phyloP scores from a whole-genome alignment of 2,329 filamentous ascomycete species.

The Juglanconis juglandina region DNA sequence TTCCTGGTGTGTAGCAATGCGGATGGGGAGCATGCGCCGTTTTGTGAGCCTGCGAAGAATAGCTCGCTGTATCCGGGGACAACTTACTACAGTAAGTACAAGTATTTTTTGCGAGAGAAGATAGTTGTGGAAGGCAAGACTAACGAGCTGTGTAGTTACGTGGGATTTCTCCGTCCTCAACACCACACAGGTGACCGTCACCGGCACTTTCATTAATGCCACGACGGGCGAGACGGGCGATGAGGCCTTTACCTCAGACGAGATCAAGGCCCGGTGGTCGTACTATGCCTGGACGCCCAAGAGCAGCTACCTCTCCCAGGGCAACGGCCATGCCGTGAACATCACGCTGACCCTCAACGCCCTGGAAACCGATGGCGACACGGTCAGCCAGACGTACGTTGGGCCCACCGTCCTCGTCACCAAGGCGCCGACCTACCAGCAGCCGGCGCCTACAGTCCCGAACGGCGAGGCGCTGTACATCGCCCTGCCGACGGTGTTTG shows the following conservation, averaged over 20 bases:
- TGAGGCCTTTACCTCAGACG: conserved; percentile 32
- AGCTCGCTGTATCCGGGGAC: conserved; percentile 41
- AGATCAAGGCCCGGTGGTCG: conserved; percentile 40
- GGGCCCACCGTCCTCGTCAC: conserved; percentile 43
- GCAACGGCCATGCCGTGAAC: conserved; percentile 39
- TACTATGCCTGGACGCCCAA: conserved; percentile 46
- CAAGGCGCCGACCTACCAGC: conserved; percentile 30
- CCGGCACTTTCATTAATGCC: conserved; percentile 39
- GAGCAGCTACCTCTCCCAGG: conserved; percentile 29
- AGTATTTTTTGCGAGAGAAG: not conserved
- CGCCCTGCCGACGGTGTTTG: conserved; percentile 49
- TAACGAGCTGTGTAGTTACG: conserved; percentile 41
- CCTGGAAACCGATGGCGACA: conserved; percentile 29
- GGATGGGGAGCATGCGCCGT: conserved; percentile 45
- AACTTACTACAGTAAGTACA: conserved; percentile 49
- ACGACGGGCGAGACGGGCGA: conserved; percentile 24
- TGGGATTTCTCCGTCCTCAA: conserved; percentile 55
- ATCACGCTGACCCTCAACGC: conserved; percentile 45
- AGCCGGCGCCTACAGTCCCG: conserved; percentile 30
- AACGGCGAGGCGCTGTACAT: conserved; percentile 45
- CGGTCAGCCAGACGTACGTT: conserved; percentile 1
- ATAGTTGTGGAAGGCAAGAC: conserved; percentile 1
- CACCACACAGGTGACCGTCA: conserved; percentile 35
- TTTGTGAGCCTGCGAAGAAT: conserved; percentile 46
- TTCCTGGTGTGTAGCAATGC: conserved; percentile 49